Base-by-base conservation (phyloP, 306 rosid genomes). In the Trifolium dubium region DNA sequence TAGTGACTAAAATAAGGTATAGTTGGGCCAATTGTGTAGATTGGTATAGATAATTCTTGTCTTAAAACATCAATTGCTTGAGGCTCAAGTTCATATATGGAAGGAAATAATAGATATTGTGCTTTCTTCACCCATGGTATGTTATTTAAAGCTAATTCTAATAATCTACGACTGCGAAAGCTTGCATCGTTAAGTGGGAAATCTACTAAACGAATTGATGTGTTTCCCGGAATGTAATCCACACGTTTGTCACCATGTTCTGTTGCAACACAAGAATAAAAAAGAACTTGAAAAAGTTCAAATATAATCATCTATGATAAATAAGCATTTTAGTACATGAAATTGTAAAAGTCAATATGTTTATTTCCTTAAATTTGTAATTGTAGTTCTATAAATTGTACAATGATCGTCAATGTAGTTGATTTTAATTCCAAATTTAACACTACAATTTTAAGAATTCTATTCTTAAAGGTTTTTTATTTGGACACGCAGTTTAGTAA, bases 11-110 rank as follows among this genome's bases (percentile, higher is more conserved):
- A 58, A 75, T 77, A 71, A 8, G 90, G 86, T 51, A 89, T 73
- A 11, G 49, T 12, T 3, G 82, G 85, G 79, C 89, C 86, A 43
- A 81, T 43, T 6, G 77, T 64, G 80, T 80, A 83, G 19, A 86
- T 37, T 4, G 90, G 90, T 12, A 79, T 39, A 0, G 86, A 53
- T 6, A 78, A 61, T 17, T 76, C 67, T 59, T 64, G 4, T 66
- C 59, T 83, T 46, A 84, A 51, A 34, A 71, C 69, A 47, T 83
- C 81, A 34, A 84, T 78, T 4, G 72, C 81, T 53, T 18, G 79
- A 11, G 83, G 9, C 63, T 89, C 91, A 32, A 85, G 84, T 28
- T 83, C 87, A 15, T 80, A 78, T n/a, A 81, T 35, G 6, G 90
- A 51, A 40, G 87, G 1, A 54, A 82, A 58, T 62, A 85, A 35